These are phyloP conservation scores for Globisporangium recalcitrans DNA, from an alignment of 352 stramenopile species.

Conservation along the genomic window DNA sequence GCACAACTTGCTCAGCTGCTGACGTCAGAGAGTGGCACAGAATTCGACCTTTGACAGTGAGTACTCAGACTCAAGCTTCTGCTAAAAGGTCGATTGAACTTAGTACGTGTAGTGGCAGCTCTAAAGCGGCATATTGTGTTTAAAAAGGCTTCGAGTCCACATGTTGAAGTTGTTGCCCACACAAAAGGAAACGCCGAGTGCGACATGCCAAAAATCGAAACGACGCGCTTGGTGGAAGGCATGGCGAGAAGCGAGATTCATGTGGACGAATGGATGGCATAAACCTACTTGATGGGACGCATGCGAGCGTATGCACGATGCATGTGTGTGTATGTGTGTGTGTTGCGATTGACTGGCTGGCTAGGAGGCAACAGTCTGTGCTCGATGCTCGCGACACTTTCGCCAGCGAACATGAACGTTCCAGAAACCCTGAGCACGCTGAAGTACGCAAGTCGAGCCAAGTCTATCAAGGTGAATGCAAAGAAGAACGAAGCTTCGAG, in stretches of 20 bases:
- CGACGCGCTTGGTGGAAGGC: neutral
- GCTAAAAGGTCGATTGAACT: neutral
- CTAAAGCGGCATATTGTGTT: neutral
- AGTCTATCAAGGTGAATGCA: slow-evolving; percentile 92
- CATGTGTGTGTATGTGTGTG: neutral
- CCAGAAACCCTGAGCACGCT: slow-evolving; percentile 94
- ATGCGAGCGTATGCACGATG: neutral
- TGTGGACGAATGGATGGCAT: neutral
- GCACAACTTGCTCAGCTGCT: neutral
- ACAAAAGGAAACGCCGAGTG: neutral
- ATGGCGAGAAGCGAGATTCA: neutral
- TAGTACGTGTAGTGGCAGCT: neutral
- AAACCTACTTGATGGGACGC: neutral
- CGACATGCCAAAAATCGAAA: neutral
- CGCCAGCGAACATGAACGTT: slow-evolving; percentile 92
- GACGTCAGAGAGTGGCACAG: neutral
- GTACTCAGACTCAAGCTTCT: too few relatives aligned
- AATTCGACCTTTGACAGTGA: neutral
- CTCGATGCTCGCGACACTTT: slow-evolving; percentile 94
- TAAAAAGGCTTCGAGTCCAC: neutral
- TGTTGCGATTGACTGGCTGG: neutral
- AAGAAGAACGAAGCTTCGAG: slow-evolving; percentile 91
- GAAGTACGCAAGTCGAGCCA: slow-evolving; percentile 93
- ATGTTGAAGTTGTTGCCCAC: neutral
- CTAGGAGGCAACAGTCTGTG: slow-evolving; percentile 92